Evolutionary conservation across 2,329 filamentous ascomycete species (phyloP).

Genomic region (Penicillium digitatum): DNA sequence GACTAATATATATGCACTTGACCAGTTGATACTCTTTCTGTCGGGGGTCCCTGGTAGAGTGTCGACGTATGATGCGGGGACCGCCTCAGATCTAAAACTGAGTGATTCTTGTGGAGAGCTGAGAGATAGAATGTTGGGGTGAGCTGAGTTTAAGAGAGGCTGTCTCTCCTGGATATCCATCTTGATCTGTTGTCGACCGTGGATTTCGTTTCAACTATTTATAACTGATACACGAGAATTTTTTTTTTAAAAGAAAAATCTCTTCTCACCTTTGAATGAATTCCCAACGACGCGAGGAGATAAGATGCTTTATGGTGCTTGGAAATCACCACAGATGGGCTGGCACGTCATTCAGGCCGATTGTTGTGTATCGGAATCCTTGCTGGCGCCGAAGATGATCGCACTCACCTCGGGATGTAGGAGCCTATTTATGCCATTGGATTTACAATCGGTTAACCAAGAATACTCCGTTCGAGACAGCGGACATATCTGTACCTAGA

Average conservation of each 20-base stretch:
- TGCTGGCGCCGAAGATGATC: slow-evolving; percentile 8
- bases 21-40: slow-evolving; percentile 60
- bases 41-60: slow-evolving; percentile 45
- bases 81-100: not conserved
- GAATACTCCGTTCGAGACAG: not conserved
- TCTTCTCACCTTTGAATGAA: not conserved
- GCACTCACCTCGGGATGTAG: not conserved
- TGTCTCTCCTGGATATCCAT: slow-evolving; percentile 23
- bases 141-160: slow-evolving; percentile 14
- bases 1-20: slow-evolving; percentile 62
- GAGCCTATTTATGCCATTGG: not conserved
- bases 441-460: no score
- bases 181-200: not conserved
- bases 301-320: slow-evolving; percentile 11
- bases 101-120: not conserved
- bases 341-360: slow-evolving; percentile 30
- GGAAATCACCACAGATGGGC: slow-evolving; percentile 15
- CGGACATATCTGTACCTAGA: not conserved
- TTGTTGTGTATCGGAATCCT: slow-evolving; percentile 22
- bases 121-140: not conserved
- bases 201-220: not conserved
- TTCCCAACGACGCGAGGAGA: not conserved
- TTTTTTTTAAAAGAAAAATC: no score
- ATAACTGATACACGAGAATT: not conserved
- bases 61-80: slow-evolving; percentile 41